Base-by-base conservation (phyloP, 2,329 filamentous ascomycete species). In the Lecanosticta acicola region DNA sequence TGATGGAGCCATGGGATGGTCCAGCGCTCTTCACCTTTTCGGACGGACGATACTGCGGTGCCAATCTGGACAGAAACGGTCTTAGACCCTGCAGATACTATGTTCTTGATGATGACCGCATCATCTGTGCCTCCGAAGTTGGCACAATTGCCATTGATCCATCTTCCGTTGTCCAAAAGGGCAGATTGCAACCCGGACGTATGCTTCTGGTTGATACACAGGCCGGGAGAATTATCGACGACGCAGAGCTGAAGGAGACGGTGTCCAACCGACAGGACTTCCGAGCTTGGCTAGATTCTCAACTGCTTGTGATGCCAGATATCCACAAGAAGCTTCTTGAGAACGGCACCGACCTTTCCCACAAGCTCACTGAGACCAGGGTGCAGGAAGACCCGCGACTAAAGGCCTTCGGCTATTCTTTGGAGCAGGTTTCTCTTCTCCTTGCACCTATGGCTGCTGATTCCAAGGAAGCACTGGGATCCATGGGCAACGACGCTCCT, bases 1-100 rank as follows among this genome's bases (percentile, higher is more conserved):
- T 94, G 76, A 97, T 97, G 91, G 91, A 97, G 74, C 90, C 91
- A 13, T 97, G 91, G 91, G 91, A 97, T 69, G 91, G 91, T 14
- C 91, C 91, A 26, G 91, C 91, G 45, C 80, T 97, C 24, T 97
- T 97, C 75, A 96, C 90, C 4, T 97, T 97, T 70, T 88, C 91
- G 20, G 91, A 97, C 67, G 91, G 91, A 51, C 84, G 91, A 53
- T 97, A 93, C 76, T 97, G 91, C 63, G 91, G 91, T 78, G 91
- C 91, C 57, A 97, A 96, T 68, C 78, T 97, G 18, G 91, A 97
- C 72, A 83, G 91, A 69, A 97, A 97, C 64, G 91, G 91, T 71
- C 79, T 97, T 43, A 83, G 91, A 59, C 91, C 91, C 61, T 97
- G 91, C 76, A 84, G 91, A 71, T 97, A 91, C 79, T 97, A 97